Base-by-base conservation (phyloP, 495 filamentous ascomycete genomes). In the Elaphomyces granulatus region DNA sequence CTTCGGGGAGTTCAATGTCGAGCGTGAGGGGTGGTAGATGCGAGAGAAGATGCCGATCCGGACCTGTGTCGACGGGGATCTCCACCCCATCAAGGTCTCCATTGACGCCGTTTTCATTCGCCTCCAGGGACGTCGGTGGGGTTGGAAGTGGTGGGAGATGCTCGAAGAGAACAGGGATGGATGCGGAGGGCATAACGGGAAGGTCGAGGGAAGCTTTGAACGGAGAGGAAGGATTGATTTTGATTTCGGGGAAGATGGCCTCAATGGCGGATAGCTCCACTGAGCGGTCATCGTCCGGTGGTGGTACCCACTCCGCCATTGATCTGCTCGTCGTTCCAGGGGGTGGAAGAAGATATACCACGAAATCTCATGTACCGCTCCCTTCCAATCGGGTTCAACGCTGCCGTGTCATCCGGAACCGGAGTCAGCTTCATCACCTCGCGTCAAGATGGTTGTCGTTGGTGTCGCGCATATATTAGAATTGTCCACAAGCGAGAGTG, bases 181-280 rank as follows among this genome's bases (percentile, higher is more conserved):
- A 79, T 40, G 65, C 59, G 9, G 71, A 58, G 0, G 90, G 81
- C 20, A 74, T 69, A 36, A 94, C 80, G 4, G 77, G 72, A 0
- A 96, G 58, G 17, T 83, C 77, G 39, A 96, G 66, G 4, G 68
- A 70, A 2, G 83, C 76, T 36, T 67, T 70, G 53, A 78, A 80
- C 2, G 72, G 72, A 3, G 45, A 47, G 3, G 69, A 50, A 3
- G 71, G 60, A 38, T 75, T 68, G 21, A 81, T 58, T 20, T 67
- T 64, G 12, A 94, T 74, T 56, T 98, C 90, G 15, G 88, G 88
- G 46, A 75, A 98, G 45, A 98, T 96, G 49, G 87, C 81, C 10
- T 70, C 66, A 33, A 96, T 76, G n/a, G 86, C 76, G 34, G 72
- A 75, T 36, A 98, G 68, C 59, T 98, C 90, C 12, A 78, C 66